phyloP scores from a whole-genome alignment of 495 filamentous ascomycete genomes.

The Penicillium roqueforti region DNA sequence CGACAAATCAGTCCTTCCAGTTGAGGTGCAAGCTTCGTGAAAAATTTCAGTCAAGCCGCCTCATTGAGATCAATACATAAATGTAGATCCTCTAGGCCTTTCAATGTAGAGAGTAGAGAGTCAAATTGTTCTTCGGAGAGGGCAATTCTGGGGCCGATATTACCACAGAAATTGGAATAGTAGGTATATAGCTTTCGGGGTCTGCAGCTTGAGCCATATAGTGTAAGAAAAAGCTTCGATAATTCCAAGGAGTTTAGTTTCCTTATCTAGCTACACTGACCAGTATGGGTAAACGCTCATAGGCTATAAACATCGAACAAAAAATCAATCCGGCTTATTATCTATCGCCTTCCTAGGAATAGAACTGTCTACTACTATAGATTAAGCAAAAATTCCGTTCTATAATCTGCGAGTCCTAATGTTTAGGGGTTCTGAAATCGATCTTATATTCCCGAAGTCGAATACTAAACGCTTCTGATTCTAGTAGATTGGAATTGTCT shows the following conservation, averaged over 20 bases:
- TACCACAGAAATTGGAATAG: conserved; percentile 9
- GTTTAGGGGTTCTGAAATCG: conserved; percentile 6
- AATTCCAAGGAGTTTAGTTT: conserved; percentile 12
- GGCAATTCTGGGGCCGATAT: conserved; percentile 10
- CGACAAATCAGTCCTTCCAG: conserved; percentile 10
- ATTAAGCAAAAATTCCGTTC: conserved; percentile 14
- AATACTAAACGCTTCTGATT: conserved; percentile 10
- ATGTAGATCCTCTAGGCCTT: conserved; percentile 9
- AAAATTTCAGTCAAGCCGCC: conserved; percentile 5
- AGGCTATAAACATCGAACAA: conserved; percentile 13
- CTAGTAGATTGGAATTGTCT: conserved; percentile 11
- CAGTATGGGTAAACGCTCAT: not conserved
- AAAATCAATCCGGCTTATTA: conserved; percentile 10
- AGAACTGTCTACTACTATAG: conserved; percentile 10
- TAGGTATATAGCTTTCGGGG: conserved; percentile 8
- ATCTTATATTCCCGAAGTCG: conserved; percentile 10
- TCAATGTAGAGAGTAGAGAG: conserved; percentile 10
- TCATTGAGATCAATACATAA: conserved; percentile 13
- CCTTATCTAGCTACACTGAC: not conserved
- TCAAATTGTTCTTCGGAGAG: conserved; percentile 9
- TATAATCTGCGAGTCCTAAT: conserved; percentile 12
- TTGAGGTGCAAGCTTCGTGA: conserved; percentile 12
- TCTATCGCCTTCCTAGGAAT: conserved; percentile 9
- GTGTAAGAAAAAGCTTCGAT: conserved; percentile 9
- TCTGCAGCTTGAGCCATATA: conserved; percentile 9